These are phyloP conservation scores for Laetiporus sulphureus DNA, from an alignment of 1,284 basidiomycete genomes.

Conservation along the genomic window DNA sequence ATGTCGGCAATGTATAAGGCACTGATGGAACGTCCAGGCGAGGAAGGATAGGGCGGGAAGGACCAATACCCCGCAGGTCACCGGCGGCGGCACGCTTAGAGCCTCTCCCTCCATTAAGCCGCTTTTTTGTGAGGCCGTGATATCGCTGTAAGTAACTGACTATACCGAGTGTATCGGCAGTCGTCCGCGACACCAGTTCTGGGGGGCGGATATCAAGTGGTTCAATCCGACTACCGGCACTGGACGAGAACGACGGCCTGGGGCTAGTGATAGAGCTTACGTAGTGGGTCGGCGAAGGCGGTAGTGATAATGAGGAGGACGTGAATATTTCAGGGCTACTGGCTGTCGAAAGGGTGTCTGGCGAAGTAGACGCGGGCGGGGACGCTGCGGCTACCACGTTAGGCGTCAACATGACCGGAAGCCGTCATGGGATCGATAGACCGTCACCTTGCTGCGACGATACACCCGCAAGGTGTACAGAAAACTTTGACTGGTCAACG, in stretches of 20 bases:
- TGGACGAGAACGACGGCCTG: constrained; percentile 10
- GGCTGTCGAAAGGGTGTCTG: too few species aligned
- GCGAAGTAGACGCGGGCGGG: too few species aligned
- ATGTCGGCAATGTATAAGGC: constrained; percentile 16
- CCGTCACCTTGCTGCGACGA: too few species aligned
- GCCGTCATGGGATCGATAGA: too few species aligned
- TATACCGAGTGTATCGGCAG: constrained; percentile 17
- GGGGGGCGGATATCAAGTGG: too few species aligned
- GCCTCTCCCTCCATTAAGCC: constrained; percentile 19
- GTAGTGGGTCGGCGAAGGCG: constrained; percentile 11
- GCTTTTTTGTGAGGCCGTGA: constrained; percentile 27
- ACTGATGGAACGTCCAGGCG: constrained; percentile 21
- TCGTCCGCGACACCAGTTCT: constrained; percentile 9
- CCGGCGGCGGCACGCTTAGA: constrained; percentile 16
- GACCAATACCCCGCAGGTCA: constrained; percentile 15
- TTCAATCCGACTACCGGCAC: too few species aligned
- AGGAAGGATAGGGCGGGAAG: constrained; percentile 23
- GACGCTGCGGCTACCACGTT: too few species aligned
- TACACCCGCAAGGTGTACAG: constrained; percentile 29
- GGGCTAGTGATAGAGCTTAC: constrained; percentile 1
- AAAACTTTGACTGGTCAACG: constrained; percentile 26
- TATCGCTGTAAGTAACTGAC: constrained; percentile 27
- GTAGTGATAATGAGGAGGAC: constrained; percentile 10
- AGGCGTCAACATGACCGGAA: too few species aligned
- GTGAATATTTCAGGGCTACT: too few species aligned